Evolutionary conservation across 345 rosid species (phyloP), one percentile per base, ranked within the genome.

Genomic region (Eucalyptus regnans): DNA sequence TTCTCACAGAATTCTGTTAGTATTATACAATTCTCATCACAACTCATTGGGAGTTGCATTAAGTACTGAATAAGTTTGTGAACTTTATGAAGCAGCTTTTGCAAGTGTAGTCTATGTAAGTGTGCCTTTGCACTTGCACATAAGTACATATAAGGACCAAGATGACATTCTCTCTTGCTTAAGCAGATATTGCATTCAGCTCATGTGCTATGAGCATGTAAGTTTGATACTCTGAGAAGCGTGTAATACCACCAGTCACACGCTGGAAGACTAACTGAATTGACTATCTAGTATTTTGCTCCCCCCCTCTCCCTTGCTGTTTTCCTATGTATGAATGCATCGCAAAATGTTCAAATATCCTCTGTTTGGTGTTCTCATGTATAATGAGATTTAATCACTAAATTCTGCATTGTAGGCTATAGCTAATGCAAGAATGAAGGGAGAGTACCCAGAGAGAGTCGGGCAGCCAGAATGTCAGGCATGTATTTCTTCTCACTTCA

Each of bases 391-490:
- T 92, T 49, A 91, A 87, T 86, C 87, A 90, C 86, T 58, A 80
- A 88, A 44, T 66, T 81, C 92, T 80, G 29, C 87, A 50, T 91
- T 92, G 66, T 92, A 98, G 99, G 99, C 98, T 88, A 95, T 98
- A 90, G 99, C 98, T 44, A 94, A 96, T 87, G 99, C 97, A 89
- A 93, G 98, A 92, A 95, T 97, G 96, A 95, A 94, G 89, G 99
- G 99, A 89, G 99, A 98, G 89, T 97, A 93, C 90, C 99, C 99
- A 86, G 99, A 98, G 92, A 95, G 99, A 91, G 88, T 93, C 44
- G 99, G 99, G 89, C 99, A 97, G 87, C 98, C 97, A 37, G 98
- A 98, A 94, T 98, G 99, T 91, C 99, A 98, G 99, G 99, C 94
- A 87, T 88, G 94, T 88, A 64, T 64, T 80, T 90, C 15, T 86